Percentiles rank a stretch among this genome's conserved stretches.
phyloP scores from a whole-genome alignment of 2,329 filamentous ascomycete species.

The Exophiala dermatitidis region DNA sequence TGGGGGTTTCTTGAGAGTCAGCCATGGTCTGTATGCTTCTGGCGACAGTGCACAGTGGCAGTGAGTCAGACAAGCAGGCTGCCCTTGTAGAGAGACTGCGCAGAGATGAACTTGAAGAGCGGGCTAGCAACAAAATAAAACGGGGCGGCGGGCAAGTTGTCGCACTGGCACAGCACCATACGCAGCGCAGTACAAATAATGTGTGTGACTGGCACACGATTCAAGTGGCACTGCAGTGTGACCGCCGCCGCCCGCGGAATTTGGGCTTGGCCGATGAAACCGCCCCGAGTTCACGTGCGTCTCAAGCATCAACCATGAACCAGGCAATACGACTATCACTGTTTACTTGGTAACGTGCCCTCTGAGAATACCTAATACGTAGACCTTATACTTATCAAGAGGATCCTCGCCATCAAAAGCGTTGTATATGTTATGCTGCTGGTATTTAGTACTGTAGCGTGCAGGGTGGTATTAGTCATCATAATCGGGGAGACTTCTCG shows the following conservation, averaged over 20 bases:
- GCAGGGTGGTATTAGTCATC: background rate
- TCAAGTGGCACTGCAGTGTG: background rate
- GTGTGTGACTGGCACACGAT: background rate
- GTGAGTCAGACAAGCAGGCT: background rate
- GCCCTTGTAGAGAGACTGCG: no score
- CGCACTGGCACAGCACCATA: background rate
- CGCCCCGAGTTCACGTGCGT: no score
- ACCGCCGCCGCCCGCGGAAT: background rate
- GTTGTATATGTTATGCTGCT: no score
- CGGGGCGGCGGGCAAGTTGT: background rate
- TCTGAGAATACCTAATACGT: no score
- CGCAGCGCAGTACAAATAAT: background rate
- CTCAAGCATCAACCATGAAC: background rate
- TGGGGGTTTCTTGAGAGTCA: constrained; percentile 15
- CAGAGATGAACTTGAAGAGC: no score
- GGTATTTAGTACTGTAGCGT: no score
- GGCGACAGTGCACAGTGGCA: background rate
- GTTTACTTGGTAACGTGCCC: no score
- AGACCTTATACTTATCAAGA: no score
- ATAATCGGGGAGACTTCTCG: background rate
- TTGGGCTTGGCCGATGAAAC: background rate
- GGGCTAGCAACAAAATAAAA: no score
- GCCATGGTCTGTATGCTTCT: constrained; percentile 11
- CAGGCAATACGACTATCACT: no score
- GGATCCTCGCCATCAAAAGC: no score